phyloP scores from a whole-genome alignment of 306 rosid species.

The Quercus suber region DNA sequence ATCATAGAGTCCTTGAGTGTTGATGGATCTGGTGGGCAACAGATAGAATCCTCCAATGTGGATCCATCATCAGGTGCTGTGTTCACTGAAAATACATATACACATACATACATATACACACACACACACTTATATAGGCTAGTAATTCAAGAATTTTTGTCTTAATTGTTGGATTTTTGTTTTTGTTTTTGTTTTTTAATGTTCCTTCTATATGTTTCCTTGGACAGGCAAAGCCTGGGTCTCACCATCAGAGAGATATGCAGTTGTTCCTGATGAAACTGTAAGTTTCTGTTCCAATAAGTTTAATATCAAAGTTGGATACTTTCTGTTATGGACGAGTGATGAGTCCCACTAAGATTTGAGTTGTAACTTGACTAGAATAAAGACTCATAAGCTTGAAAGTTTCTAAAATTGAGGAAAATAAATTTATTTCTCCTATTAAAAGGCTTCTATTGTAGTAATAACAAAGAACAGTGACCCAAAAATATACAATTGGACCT shows the following conservation, averaged over 20 bases:
- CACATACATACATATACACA: too few relatives aligned
- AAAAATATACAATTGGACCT: neutral
- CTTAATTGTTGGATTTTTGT: conserved; percentile 1
- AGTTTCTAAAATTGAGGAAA: neutral
- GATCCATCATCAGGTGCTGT: conserved; percentile 68
- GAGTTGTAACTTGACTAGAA: neutral
- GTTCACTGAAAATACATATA: conserved; percentile 14
- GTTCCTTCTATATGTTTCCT: neutral
- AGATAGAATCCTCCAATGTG: conserved; percentile 61
- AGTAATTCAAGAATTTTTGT: neutral
- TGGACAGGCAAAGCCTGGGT: conserved; percentile 60
- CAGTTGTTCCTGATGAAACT: conserved; percentile 90
- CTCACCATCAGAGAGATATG: conserved; percentile 81
- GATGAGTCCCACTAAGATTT: neutral
- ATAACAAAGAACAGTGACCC: neutral
- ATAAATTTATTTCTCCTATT: neutral
- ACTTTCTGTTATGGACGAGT: neutral
- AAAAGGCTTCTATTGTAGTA: neutral
- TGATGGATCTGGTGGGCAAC: conserved; percentile 81
- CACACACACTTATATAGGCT: too few relatives aligned
- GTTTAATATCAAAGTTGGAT: neutral
- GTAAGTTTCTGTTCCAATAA: conserved; percentile 46
- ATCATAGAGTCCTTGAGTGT: conserved; percentile 80
- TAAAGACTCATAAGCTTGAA: neutral
- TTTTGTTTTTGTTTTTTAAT: too few relatives aligned